phyloP scores from a whole-genome alignment of 345 rosid species.

The Aegle marmelos region DNA sequence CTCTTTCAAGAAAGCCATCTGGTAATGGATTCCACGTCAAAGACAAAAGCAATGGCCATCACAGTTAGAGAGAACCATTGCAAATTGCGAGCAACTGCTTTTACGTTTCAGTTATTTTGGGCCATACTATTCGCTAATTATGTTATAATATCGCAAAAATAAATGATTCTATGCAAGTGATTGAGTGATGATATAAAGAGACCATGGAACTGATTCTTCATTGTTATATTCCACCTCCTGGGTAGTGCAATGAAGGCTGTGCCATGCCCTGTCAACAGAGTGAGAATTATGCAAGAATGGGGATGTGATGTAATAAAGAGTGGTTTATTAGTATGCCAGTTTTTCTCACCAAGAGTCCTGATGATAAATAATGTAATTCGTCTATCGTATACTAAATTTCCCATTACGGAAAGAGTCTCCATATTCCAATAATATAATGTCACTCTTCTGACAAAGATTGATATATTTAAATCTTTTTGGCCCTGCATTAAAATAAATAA shows the following conservation, averaged over 20 bases:
- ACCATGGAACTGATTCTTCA: constrained; percentile 36
- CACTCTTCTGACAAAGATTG: too few species aligned
- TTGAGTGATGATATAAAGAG: constrained; percentile 1
- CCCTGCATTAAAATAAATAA: too few species aligned
- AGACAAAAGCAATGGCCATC: constrained; percentile 43
- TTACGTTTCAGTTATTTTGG: not conserved
- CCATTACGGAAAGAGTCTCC: not conserved
- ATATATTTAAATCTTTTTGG: too few species aligned
- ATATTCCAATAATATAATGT: too few species aligned
- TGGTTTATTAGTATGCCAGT: too few species aligned
- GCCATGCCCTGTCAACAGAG: not conserved
- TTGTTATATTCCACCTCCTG: constrained; percentile 12
- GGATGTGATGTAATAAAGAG: too few species aligned
- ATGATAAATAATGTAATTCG: not conserved
- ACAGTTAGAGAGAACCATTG: constrained; percentile 8
- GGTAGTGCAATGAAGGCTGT: constrained; percentile 26
- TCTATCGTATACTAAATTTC: not conserved
- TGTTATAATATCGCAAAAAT: constrained; percentile 16
- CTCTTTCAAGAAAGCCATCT: constrained; percentile 48
- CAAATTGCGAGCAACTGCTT: not conserved
- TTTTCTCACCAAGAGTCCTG: not conserved
- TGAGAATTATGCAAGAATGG: too few species aligned
- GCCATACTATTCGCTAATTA: not conserved
- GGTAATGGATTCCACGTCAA: constrained; percentile 39
- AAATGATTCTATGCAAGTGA: constrained; percentile 2